Evolutionary conservation across 257 asterid species (phyloP), one percentile per base, ranked within the genome.

Genomic region (Ocimum tenuiflorum): DNA sequence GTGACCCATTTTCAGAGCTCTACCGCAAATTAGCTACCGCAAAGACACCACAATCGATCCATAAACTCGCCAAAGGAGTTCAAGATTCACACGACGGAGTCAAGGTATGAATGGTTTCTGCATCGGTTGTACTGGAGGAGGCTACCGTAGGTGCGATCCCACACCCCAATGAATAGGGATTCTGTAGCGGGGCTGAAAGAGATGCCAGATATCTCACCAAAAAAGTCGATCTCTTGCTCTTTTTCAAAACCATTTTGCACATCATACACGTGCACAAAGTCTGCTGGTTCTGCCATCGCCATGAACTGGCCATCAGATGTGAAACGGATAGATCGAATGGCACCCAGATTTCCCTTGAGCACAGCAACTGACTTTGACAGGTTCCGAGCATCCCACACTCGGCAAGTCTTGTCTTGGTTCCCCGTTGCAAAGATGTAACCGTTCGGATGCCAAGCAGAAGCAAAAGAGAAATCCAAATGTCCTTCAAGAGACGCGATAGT

Each of bases 91-190:
- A 78, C 43, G 22, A 80, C 17, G 20, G 73, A 75, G 58, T 85
- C 83, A 3, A 85, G 72, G 46, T 78, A 80, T 2, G 85, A 77
- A 56, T 85, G 75, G 62, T 77, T 70, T 56, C 86, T 74, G 72
- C 83, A 61, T 17, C 87, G 79, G 73, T 75, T 72, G 85, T 78
- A 85, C 80, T 85, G 86, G 39, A 85, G 87, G 33, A 85, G 85
- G 70, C 91, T 85, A 9, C 91, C 88, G 42, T 85, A 85, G 0
- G 91, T 83, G 29, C 91, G 89, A 46, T 85, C 91, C 83, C 86
- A 85, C 47, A 85, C 89, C 24, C 91, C 91, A 51, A 85, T 75
- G 82, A 82, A 85, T 45, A 82, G 87, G 55, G 89, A 78, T 0
- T 82, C 88, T 0, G 91, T 81, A 38, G 82, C 88, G 0, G 88